Evolutionary conservation across 2,329 filamentous ascomycete genomes (phyloP).

Genomic region (Hypoxylon sp.): DNA sequence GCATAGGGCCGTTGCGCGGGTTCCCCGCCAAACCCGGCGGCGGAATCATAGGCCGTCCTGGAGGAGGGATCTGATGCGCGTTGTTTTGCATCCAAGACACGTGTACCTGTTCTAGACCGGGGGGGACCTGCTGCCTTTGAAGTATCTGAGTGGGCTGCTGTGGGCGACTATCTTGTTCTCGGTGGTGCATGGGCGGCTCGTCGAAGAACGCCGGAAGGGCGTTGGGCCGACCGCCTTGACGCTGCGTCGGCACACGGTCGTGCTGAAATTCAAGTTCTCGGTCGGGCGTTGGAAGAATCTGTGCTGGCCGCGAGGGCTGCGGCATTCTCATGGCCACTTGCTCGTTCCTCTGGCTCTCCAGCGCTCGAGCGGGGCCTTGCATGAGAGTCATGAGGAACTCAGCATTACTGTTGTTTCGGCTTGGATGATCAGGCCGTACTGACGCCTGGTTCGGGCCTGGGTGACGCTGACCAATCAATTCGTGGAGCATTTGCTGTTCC

Average conservation of each 20-base stretch:
- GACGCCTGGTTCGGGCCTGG: constrained; percentile 61
- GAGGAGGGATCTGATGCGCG: constrained; percentile 54
- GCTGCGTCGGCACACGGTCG: constrained; percentile 49
- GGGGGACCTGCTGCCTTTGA: constrained; percentile 67
- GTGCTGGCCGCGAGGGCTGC: constrained; percentile 60
- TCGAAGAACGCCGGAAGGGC: constrained; percentile 62
- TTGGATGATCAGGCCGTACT: constrained; percentile 53
- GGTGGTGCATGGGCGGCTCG: constrained; percentile 57
- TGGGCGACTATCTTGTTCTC: constrained; percentile 56
- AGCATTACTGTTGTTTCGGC: constrained; percentile 68
- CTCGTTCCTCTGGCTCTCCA: constrained; percentile 60
- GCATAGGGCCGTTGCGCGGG: constrained; percentile 58
- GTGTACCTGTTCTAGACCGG: constrained; percentile 68
- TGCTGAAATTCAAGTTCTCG: constrained; percentile 58
- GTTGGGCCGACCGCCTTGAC: constrained; percentile 44
- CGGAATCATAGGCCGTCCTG: constrained; percentile 63
- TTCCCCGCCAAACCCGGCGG: constrained; percentile 64
- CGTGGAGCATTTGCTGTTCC: constrained; percentile 66
- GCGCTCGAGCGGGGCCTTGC: constrained; percentile 62
- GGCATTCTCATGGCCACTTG: constrained; percentile 62
- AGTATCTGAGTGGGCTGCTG: constrained; percentile 70
- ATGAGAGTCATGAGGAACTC: constrained; percentile 88
- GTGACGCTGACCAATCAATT: constrained; percentile 67
- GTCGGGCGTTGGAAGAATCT: constrained; percentile 56
- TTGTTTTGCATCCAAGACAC: constrained; percentile 57